Evolutionary conservation across 495 filamentous ascomycete genomes (phyloP), one percentile per base, ranked within the genome.

Genomic region (Margaritispora aquatica): DNA sequence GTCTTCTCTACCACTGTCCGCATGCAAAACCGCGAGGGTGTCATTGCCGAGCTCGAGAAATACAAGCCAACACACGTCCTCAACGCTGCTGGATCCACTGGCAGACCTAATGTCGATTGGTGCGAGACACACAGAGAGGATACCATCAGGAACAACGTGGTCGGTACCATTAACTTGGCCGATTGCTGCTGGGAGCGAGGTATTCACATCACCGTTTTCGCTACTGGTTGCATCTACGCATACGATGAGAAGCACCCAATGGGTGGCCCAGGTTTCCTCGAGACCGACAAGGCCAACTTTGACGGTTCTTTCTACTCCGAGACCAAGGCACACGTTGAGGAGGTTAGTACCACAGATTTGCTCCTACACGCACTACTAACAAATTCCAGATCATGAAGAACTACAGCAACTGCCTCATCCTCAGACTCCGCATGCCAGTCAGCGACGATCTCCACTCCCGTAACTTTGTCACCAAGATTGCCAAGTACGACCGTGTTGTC

Each of bases 41-140:
- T 85, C 57, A 64, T 80, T 46, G 72, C 73, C 23, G 78, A 82
- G 61, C 74, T 87, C 22, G 74, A 83, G 55, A 73, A 68, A 55
- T 68, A 83, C 62, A 80, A 79, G 65, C 84, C 84, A 48, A 85
- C 81, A 2, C 81, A 86, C 59, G 82, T 86, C 29, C 69, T 87
- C 46, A 85, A 85, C 66, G 79, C 78, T 59, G 84, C 84, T 48
- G 84, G 84, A 26, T 83, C 79, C 61, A 87, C 84, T n/a, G 84
- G 84, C 38, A 79, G 84, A 21, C 84, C 84, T 53, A 87, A 87
- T 61, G 83, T 87, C 64, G 84, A 86, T 71, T 86, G 84, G 84
- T 87, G 84, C 63, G 84, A 87, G 70, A 82, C 84, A 64, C 80
- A 86, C 71, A 83, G 77, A 68, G 77, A 84, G 67, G 78, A 80